These are phyloP conservation scores for Fusarium burgessii DNA, from an alignment of 2,329 filamentous ascomycete genomes.

Conservation along the genomic window DNA sequence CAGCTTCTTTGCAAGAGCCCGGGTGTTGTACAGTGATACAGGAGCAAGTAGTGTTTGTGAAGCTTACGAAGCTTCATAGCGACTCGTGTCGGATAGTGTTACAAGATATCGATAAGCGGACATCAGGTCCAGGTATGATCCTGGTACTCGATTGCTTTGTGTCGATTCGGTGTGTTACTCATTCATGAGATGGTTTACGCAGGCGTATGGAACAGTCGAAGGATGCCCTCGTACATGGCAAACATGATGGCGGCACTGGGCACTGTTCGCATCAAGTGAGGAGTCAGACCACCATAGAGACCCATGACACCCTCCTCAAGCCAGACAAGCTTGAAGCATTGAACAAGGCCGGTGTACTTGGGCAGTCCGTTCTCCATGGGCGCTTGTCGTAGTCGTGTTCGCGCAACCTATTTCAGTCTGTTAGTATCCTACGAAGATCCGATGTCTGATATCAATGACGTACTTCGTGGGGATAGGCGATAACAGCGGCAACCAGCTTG, in stretches of 20 bases:
- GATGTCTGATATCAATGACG: conserved; percentile 33
- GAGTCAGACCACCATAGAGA: conserved; percentile 90
- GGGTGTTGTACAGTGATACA: conserved; percentile 23
- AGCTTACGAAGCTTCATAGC: background rate
- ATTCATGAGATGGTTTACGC: conserved; percentile 39
- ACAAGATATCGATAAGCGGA: conserved; percentile 7
- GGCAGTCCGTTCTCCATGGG: conserved; percentile 77
- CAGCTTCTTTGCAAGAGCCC: background rate
- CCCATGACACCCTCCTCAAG: conserved; percentile 88
- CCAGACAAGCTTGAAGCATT: conserved; percentile 90
- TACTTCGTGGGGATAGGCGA: conserved; percentile 94
- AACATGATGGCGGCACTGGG: conserved; percentile 97
- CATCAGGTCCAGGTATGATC: background rate
- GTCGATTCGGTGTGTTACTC: background rate
- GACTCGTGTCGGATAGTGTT: conserved; percentile 21
- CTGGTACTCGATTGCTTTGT: background rate
- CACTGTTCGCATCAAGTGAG: conserved; percentile 90
- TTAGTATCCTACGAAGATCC: background rate
- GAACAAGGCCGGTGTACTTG: conserved; percentile 89
- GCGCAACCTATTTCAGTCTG: conserved; percentile 69
- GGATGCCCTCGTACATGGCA: conserved; percentile 79
- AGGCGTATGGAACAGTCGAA: conserved; percentile 60
- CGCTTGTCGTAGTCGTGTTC: conserved; percentile 86
- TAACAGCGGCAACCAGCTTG: conserved; percentile 84
- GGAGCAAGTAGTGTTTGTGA: background rate